These are phyloP conservation scores for Diacronema lutheri DNA, from an alignment of 78 protist genomes.

Conservation along the genomic window DNA sequence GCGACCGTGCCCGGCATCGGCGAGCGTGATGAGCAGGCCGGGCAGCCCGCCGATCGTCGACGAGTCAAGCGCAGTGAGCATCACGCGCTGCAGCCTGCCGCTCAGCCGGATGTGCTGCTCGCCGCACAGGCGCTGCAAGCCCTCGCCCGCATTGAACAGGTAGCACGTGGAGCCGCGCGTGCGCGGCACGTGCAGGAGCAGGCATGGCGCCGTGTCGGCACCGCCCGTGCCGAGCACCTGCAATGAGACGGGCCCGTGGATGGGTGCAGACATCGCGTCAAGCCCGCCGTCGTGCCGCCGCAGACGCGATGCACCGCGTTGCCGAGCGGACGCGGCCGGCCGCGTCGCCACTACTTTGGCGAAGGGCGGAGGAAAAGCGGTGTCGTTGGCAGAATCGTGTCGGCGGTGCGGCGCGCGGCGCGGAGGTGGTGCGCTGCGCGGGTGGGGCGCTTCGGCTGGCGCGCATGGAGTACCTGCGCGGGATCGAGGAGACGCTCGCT, in stretches of 20 bases:
- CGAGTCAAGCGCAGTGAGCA: slow-evolving; percentile 18
- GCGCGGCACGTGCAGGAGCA: background rate
- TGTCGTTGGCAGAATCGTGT: too few relatives aligned
- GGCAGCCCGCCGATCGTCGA: slow-evolving; percentile 25
- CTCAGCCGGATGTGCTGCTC: slow-evolving; percentile 12
- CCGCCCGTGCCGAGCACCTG: background rate
- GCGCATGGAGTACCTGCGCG: too few relatives aligned
- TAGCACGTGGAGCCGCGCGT: background rate
- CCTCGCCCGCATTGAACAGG: slow-evolving; percentile 40
- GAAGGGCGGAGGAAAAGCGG: too few relatives aligned
- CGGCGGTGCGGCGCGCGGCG: too few relatives aligned
- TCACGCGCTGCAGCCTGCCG: background rate
- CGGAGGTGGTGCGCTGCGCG: too few relatives aligned
- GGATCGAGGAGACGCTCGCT: too few relatives aligned
- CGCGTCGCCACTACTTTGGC: too few relatives aligned
- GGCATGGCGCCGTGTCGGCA: background rate
- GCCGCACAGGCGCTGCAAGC: slow-evolving; percentile 37
- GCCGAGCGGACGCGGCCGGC: too few relatives aligned
- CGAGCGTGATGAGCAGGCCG: slow-evolving; percentile 25
- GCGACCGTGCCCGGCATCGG: background rate
- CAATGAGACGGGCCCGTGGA: background rate
- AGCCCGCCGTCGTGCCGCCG: too few relatives aligned
- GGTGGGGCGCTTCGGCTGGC: too few relatives aligned
- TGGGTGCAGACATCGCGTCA: too few relatives aligned
- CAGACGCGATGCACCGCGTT: too few relatives aligned